Conservation (phyloP, 768 basidiomycete genomes). For the Lentinula sp. region DNA sequence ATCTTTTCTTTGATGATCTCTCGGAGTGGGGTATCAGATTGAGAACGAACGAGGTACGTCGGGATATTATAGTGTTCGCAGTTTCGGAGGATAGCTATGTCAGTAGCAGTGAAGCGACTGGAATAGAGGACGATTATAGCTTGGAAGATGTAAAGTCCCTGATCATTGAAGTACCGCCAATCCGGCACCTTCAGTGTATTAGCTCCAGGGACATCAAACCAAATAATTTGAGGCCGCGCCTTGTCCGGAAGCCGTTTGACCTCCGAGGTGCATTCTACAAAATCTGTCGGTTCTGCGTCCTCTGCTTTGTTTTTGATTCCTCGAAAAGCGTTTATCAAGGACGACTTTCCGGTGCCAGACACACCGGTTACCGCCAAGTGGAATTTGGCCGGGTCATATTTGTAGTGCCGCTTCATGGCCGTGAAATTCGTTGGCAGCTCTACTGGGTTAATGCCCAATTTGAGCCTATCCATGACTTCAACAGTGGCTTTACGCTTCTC, state of each 20-base stretch:
- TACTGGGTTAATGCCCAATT: slow-evolving; percentile 20
- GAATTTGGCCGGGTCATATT: slow-evolving; percentile 17
- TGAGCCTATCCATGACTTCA: no score
- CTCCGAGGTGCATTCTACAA: slow-evolving; percentile 22
- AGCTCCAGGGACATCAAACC: slow-evolving; percentile 31
- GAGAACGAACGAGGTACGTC: slow-evolving; percentile 27
- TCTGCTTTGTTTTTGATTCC: slow-evolving; percentile 17
- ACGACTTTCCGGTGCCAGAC: slow-evolving; percentile 30
- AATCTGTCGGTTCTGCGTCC: slow-evolving; percentile 20
- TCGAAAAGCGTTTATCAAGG: slow-evolving; percentile 29
- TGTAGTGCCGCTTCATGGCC: neutral
- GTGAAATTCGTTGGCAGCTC: slow-evolving; percentile 21
- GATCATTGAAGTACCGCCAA: slow-evolving; percentile 29
- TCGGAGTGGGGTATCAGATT: slow-evolving; percentile 17
- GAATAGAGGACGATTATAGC: slow-evolving; percentile 25
- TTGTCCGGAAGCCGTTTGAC: slow-evolving; percentile 19
- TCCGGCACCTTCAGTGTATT: slow-evolving; percentile 24
- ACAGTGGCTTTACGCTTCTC: no score
- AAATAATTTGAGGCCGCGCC: slow-evolving; percentile 15
- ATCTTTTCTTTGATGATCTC: neutral
- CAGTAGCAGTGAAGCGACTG: slow-evolving; percentile 27
- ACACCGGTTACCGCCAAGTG: slow-evolving; percentile 27
- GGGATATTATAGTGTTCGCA: slow-evolving; percentile 24
- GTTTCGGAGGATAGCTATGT: slow-evolving; percentile 24
- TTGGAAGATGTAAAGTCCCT: slow-evolving; percentile 30